These are phyloP conservation scores for Cutaneotrichosporon daszewskae DNA, from an alignment of 1,284 basidiomycete species.

Conservation along the genomic window DNA sequence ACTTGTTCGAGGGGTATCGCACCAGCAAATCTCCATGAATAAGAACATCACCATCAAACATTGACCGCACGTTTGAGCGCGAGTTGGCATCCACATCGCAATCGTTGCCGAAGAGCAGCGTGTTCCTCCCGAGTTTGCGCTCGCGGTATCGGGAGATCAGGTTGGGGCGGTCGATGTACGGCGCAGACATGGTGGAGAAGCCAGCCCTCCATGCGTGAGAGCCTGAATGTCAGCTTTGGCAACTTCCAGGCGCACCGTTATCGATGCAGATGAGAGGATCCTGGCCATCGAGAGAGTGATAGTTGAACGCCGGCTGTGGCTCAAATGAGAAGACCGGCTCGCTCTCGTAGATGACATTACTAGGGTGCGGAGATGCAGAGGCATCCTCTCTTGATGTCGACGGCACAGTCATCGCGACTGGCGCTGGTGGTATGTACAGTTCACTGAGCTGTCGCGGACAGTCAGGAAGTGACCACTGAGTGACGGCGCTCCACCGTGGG, in stretches of 20 bases:
- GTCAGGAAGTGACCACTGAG: too few relatives aligned
- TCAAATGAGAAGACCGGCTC: conserved; percentile 22
- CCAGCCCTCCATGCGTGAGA: conserved; percentile 82
- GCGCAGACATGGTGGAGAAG: conserved; percentile 55
- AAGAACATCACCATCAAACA: conserved; percentile 86
- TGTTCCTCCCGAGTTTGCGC: conserved; percentile 68
- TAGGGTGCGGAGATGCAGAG: too few relatives aligned
- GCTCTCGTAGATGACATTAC: conserved; percentile 28
- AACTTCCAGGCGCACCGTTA: conserved; percentile 60
- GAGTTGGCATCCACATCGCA: conserved; percentile 77
- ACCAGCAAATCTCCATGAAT: conserved; percentile 87
- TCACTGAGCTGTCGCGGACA: too few relatives aligned
- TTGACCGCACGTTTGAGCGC: conserved; percentile 65
- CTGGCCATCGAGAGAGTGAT: conserved; percentile 26
- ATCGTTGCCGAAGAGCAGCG: conserved; percentile 77
- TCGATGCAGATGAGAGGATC: conserved; percentile 68
- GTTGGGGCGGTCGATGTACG: conserved; percentile 60
- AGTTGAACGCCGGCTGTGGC: conserved; percentile 31
- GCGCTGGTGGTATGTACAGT: too few relatives aligned
- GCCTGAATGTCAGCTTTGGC: conserved; percentile 47
- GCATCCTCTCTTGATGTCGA: too few relatives aligned
- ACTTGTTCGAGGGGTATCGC: conserved; percentile 41
- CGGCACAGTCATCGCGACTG: too few relatives aligned
- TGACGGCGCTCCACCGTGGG: too few relatives aligned
- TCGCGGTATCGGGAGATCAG: conserved; percentile 81